These are phyloP conservation scores for Marasmius fiardii DNA, from an alignment of 1,284 basidiomycete species.

Conservation along the genomic window DNA sequence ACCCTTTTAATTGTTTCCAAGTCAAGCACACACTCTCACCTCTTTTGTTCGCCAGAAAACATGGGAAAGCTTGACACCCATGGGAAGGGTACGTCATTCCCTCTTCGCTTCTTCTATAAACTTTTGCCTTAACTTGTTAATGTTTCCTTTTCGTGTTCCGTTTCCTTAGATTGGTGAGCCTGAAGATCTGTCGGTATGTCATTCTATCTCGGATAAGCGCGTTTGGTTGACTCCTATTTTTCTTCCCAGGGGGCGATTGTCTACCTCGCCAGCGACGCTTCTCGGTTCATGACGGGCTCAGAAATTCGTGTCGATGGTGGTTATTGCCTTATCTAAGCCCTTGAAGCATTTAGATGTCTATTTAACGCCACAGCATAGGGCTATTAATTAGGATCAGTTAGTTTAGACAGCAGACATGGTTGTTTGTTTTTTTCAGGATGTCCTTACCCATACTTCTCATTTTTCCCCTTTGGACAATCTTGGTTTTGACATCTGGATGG, in stretches of 20 bases:
- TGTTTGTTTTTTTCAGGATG: too few relatives aligned
- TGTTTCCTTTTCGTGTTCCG: slow-evolving; percentile 3
- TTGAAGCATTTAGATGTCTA: too few relatives aligned
- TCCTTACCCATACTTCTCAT: too few relatives aligned
- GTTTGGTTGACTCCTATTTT: neutral
- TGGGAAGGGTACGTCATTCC: slow-evolving; percentile 66
- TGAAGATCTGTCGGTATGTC: slow-evolving; percentile 66
- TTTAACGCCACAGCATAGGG: too few relatives aligned
- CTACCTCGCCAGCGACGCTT: slow-evolving; percentile 83
- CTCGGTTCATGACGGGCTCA: slow-evolving; percentile 81
- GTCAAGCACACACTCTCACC: neutral
- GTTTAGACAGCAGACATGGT: too few relatives aligned
- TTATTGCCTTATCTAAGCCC: slow-evolving; percentile 62
- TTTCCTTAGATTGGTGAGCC: slow-evolving; percentile 68
- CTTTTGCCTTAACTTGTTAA: slow-evolving; percentile 10
- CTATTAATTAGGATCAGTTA: too few relatives aligned
- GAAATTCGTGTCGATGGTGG: slow-evolving; percentile 88
- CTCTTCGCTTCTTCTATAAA: neutral
- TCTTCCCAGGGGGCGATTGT: slow-evolving; percentile 70
- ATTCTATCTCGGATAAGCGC: neutral
- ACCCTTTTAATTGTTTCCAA: neutral
- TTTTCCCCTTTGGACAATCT: too few relatives aligned
- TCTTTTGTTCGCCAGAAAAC: slow-evolving; percentile 51
- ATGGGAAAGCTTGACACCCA: slow-evolving; percentile 90
- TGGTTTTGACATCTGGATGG: too few relatives aligned